A percentile compares a stretch with the other conserved stretches of the same genome.
phyloP scores from a whole-genome alignment of 371 early-diverging fungal genomes.

The Saksenaea vasiformis region DNA sequence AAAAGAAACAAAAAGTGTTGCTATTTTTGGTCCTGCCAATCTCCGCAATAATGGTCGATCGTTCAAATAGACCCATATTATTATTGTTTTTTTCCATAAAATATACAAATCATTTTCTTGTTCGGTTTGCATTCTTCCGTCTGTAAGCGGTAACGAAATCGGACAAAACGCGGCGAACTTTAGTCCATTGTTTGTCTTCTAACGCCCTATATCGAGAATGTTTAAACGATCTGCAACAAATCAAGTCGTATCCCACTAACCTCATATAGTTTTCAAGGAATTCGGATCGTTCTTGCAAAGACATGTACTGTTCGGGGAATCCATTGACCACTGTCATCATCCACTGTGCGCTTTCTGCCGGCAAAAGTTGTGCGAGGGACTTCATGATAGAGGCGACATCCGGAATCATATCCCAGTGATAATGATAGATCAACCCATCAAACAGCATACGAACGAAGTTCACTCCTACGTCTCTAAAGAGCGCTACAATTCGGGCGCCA shows the following conservation, averaged over 20 bases:
- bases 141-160: conserved; percentile 56
- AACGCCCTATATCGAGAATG: conserved; percentile 25
- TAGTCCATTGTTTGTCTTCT: conserved; percentile 42
- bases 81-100: background rate
- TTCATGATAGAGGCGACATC: conserved; percentile 52
- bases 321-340: conserved; percentile 40
- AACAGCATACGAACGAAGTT: conserved; percentile 42
- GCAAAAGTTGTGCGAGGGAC: conserved; percentile 47
- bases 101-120: conserved; percentile 11
- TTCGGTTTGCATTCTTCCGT: conserved; percentile 19
- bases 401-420: conserved; percentile 52
- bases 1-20: background rate
- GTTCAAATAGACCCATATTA: background rate
- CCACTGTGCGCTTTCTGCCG: conserved; percentile 41
- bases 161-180: conserved; percentile 42
- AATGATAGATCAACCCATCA: conserved; percentile 51
- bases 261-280: conserved; percentile 49
- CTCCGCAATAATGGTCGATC: conserved; percentile 6
- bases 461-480: conserved; percentile 36
- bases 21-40: conserved; percentile 10
- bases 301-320: conserved; percentile 49
- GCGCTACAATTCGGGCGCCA: conserved; percentile 29
- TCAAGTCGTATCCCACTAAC: conserved; percentile 25
- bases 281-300: conserved; percentile 43
- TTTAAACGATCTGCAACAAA: background rate